Base-by-base conservation (phyloP, 192 early-diverging fungal genomes). In the Entomortierella parvispora region DNA sequence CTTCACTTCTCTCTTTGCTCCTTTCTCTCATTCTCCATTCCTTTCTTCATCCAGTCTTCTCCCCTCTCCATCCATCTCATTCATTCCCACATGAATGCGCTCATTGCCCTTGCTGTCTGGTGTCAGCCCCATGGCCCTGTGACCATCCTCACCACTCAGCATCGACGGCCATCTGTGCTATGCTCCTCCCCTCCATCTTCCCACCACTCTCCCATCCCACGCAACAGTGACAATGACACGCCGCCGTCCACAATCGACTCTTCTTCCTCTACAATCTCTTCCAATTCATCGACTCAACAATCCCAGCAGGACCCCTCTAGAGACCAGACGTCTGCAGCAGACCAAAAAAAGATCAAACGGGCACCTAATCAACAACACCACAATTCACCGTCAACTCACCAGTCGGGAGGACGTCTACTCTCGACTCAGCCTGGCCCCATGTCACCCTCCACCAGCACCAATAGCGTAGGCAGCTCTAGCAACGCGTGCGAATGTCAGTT, bases 121-220 rank as follows among this genome's bases (percentile, higher is more conserved):
- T 77, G 74, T 45, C 74, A 77, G 20, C 61, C 74, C 44, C 74
- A 77, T 49, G 74, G 74, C 8, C 74, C 74, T n/a, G 74, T 64
- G 40, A 77, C 74, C n/a, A 68, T 77, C 66, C 74, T 77, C 66
- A 77, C 65, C 20, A 77, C 74, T 8, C 74, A 77, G 31, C 74
- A 77, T 47, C 65, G 74, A 53, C 65, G 74, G n/a, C 66, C 71
- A 15, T 12, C 54, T 33, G 42, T 53, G 40, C 10, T 23, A 22
- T 44, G 28, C 25, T 61, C 53, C 60, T 57, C 62, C 32, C 61
- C 33, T 46, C 58, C 11, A 20, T 34, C 54, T 32, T 20, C 33
- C 28, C 34, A 40, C 28, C 32, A 1, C 22, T 33, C 54, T n/a
- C 34, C 31, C 20, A n/a, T 22, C 18, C 32, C 33, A 34, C 22